Evolutionary conservation across 176 grass and related monocot genomes (phyloP), one percentile per base, ranked within the genome.

Genomic region (Chrysopogon serrulatus): DNA sequence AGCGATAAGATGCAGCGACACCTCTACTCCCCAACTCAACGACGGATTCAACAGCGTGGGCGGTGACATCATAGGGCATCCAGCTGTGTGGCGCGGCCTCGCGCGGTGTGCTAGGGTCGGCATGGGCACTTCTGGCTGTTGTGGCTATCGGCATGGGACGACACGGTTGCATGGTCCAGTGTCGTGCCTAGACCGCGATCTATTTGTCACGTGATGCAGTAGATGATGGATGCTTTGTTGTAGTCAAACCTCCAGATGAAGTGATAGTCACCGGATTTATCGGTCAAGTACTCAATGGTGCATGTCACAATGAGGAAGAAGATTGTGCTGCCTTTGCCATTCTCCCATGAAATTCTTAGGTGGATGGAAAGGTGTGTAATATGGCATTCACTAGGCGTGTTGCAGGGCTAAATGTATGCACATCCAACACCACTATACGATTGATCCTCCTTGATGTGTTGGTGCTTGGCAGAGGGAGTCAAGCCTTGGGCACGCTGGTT

Each of bases 211-310:
- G 26, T 1, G 13, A 49, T 10, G 45, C 32, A 76, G 33, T 56
- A 56, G 44, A 76, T 30, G 32, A 56, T 49, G 72, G 82, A 67
- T 10, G n/a, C 33, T 39, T 2, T 84, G 6, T 10, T 18, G 1
- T 35, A 57, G 73, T 77, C 73, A 42, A 85, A 85, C 34, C 47
- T 77, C 83, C 73, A 85, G 26, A 85, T 65, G 62, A 68, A 85
- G 33, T 8, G 16, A 17, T 53, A 43, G 44, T 76, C 47, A 4
- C 13, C 1, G 2, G 45, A 56, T 73, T 40, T 8, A 8, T 45
- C 30, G 7, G 19, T 26, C 4, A 85, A 21, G 36, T 26, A 10
- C 73, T 68, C 66, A 47, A 84, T 36, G 5, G 40, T 36, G 34
- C 83, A 85, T 2, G 41, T 24, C 61, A 48, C 44, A 4, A 33